phyloP scores from a whole-genome alignment of 106 monocot species.

The Dendrobium huoshanense region DNA sequence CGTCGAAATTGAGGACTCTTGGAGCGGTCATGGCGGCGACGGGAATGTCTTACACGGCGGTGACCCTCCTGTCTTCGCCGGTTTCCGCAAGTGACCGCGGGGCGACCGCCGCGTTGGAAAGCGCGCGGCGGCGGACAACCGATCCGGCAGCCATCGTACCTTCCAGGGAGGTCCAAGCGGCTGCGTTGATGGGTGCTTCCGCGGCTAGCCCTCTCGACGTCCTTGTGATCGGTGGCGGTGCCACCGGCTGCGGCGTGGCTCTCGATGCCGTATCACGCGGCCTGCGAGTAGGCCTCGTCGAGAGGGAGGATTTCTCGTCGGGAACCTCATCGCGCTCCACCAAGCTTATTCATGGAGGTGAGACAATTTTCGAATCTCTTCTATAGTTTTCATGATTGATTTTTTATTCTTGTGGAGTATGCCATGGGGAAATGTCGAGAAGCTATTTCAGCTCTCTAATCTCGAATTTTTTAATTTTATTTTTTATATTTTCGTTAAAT shows the following conservation, averaged over 20 bases:
- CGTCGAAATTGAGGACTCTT: constrained; percentile 15
- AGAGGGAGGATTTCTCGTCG: constrained; percentile 96
- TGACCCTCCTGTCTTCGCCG: constrained; percentile 15
- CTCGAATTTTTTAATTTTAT: not conserved
- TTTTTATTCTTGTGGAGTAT: not conserved
- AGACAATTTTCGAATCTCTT: not conserved
- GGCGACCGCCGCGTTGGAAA: constrained; percentile 18
- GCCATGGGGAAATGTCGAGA: too few relatives aligned
- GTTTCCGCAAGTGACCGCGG: constrained; percentile 27
- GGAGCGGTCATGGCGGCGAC: constrained; percentile 20
- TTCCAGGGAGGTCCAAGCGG: constrained; percentile 53
- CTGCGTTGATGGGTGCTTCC: constrained; percentile 64
- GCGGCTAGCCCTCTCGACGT: constrained; percentile 57
- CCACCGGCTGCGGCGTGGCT: constrained; percentile 90
- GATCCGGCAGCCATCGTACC: constrained; percentile 64
- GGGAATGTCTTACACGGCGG: constrained; percentile 15
- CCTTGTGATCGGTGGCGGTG: constrained; percentile 89
- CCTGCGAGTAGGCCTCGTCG: constrained; percentile 84
- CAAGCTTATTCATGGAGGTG: constrained; percentile 96
- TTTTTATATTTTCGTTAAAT: not conserved
- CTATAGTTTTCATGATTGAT: not conserved
- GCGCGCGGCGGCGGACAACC: constrained; percentile 38
- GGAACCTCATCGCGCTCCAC: constrained; percentile 94
- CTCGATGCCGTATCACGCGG: constrained; percentile 84
- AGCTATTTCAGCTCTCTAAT: too few relatives aligned